A percentile compares a stretch with the other conserved stretches of the same genome.
Conservation (phyloP, 805 yeast species). For the Lipomyces kockii region DNA sequence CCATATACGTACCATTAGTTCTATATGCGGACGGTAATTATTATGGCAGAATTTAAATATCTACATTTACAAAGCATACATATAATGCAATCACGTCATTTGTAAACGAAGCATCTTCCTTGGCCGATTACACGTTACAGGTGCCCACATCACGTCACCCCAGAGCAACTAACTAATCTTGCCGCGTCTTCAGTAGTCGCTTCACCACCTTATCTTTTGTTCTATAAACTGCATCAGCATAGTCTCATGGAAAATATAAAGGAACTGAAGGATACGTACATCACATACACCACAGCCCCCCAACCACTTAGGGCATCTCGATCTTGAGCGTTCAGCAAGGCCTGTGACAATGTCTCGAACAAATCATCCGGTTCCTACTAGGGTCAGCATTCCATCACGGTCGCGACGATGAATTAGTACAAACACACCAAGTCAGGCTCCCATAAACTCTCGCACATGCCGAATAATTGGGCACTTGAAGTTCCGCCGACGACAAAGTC, state of each 20-base stretch:
- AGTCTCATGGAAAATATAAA: neutral
- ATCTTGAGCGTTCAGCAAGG: slow-evolving; percentile 90
- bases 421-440: slow-evolving; percentile 70
- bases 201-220: slow-evolving; percentile 90
- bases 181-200: slow-evolving; percentile 89
- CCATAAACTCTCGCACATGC: slow-evolving; percentile 97
- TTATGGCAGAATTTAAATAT: too few species aligned
- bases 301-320: slow-evolving; percentile 98
- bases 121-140: neutral
- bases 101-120: neutral
- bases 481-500: slow-evolving; percentile 97
- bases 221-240: slow-evolving; percentile 11
- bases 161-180: slow-evolving; percentile 61
- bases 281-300: slow-evolving; percentile 95
- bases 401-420: neutral
- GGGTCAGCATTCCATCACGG: neutral
- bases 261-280: slow-evolving; percentile 43
- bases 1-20: too few species aligned
- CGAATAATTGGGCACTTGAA: slow-evolving; percentile 93
- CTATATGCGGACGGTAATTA: too few species aligned
- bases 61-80: too few species aligned
- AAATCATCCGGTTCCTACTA: slow-evolving; percentile 81
- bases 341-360: slow-evolving; percentile 94
- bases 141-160: neutral
- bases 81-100: neutral